These are phyloP conservation scores for Hypoxylon lenormandii DNA, from an alignment of 495 filamentous ascomycete species.

Conservation along the genomic window DNA sequence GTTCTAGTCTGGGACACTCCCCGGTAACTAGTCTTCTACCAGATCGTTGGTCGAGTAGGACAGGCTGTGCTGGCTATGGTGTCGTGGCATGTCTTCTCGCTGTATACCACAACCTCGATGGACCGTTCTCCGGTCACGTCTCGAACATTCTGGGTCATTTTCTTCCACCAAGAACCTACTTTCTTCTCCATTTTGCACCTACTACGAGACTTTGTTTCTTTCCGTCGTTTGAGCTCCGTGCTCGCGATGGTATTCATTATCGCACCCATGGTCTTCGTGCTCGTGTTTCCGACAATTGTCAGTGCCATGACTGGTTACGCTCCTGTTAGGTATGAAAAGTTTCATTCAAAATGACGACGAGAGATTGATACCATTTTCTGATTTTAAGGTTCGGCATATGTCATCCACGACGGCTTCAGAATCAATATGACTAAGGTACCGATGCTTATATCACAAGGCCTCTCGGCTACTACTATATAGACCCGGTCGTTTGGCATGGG, in stretches of 20 bases:
- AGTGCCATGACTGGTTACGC: constrained; percentile 51
- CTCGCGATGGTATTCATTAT: constrained; percentile 24
- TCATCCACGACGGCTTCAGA: constrained; percentile 29
- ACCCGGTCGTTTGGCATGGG: constrained; percentile 4
- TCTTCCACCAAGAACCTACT: constrained; percentile 17
- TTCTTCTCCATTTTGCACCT: constrained; percentile 6
- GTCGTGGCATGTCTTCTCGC: constrained; percentile 43
- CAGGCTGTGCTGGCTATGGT: constrained; percentile 35
- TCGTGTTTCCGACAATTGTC: constrained; percentile 43
- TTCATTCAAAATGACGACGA: constrained; percentile 22
- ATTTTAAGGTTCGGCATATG: constrained; percentile 18
- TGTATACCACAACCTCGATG: constrained; percentile 37
- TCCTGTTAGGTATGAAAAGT: constrained; percentile 15
- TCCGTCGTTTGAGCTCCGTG: constrained; percentile 12
- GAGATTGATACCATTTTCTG: constrained; percentile 28
- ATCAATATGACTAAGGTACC: constrained; percentile 26
- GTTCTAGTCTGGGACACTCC: not conserved
- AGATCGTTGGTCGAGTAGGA: constrained; percentile 31
- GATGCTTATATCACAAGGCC: constrained; percentile 15
- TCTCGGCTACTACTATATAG: not conserved
- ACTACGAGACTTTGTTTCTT: constrained; percentile 9
- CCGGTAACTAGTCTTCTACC: not conserved
- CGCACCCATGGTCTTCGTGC: constrained; percentile 26
- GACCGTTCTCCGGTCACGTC: constrained; percentile 37
- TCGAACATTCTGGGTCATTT: constrained; percentile 35